phyloP scores from a whole-genome alignment of 2,329 filamentous ascomycete genomes.

The Berkeleyomyces basicola region DNA sequence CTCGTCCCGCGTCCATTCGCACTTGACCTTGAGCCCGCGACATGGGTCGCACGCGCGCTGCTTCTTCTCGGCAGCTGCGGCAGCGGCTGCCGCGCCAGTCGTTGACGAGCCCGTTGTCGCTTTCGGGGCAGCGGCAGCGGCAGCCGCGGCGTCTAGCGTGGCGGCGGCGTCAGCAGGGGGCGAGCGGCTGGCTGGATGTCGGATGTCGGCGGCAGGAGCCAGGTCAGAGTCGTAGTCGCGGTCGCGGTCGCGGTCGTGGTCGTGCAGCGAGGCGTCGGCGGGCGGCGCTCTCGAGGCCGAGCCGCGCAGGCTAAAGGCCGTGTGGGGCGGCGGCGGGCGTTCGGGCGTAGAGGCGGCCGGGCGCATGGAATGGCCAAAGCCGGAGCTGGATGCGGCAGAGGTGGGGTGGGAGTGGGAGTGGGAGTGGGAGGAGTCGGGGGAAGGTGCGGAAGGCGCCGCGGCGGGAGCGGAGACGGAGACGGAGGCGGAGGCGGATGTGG shows the following conservation, averaged over 20 bases:
- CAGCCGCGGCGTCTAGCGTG: neutral
- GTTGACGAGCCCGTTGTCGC: neutral
- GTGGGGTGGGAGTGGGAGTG: neutral
- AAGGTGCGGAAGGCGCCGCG: neutral
- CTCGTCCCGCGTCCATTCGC: constrained; percentile 53
- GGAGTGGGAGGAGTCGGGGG: neutral
- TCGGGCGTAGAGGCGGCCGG: neutral
- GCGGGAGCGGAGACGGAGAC: neutral
- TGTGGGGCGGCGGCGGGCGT: neutral
- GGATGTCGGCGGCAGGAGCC: neutral
- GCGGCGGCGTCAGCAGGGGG: neutral
- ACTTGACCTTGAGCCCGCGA: constrained; percentile 64
- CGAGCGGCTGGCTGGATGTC: neutral
- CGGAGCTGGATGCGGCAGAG: neutral
- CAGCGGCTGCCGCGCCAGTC: neutral
- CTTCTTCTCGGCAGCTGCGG: constrained; percentile 40
- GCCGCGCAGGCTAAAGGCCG: neutral
- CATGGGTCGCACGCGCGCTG: constrained; percentile 61
- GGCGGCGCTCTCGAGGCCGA: neutral
- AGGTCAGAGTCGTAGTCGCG: neutral
- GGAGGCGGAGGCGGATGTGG: too few relatives aligned
- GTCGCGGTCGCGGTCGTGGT: neutral
- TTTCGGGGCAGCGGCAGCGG: neutral
- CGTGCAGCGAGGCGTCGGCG: neutral
- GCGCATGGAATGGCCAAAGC: too few relatives aligned